phyloP scores from a whole-genome alignment of 306 rosid genomes.

The Medicago arabica region DNA sequence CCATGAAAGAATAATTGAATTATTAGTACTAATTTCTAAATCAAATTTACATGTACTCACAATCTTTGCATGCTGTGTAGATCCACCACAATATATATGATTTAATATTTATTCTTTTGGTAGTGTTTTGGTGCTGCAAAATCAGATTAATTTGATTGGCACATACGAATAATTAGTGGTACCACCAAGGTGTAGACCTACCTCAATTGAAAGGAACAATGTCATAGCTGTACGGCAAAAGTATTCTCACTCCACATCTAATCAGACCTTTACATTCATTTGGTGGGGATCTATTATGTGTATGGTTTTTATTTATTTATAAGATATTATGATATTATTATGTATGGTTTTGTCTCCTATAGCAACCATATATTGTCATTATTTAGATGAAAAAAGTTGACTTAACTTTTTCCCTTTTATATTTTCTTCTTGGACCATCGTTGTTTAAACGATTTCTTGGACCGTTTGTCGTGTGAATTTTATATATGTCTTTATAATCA shows the following conservation, averaged over 20 bases:
- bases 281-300: conserved; percentile 27
- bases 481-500: background rate
- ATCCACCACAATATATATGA: conserved; percentile 20
- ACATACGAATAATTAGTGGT: conserved; percentile 10
- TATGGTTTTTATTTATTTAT: conserved; percentile 1
- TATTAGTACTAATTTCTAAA: conserved; percentile 22
- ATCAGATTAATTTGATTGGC: conserved; percentile 14
- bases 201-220: conserved; percentile 32
- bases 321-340: background rate
- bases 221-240: conserved; percentile 49
- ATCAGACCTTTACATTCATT: conserved; percentile 27
- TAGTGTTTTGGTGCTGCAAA: conserved; percentile 16
- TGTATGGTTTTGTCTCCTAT: conserved; percentile 47
- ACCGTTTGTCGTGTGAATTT: conserved; percentile 2
- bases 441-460: conserved; percentile 22
- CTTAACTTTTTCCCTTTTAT: conserved; percentile 38
- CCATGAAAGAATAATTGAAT: conserved; percentile 31
- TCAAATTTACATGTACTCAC: conserved; percentile 14
- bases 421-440: conserved; percentile 38
- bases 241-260: conserved; percentile 37
- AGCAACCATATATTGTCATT: conserved; percentile 31
- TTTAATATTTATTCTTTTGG: conserved; percentile 19
- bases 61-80: conserved; percentile 33
- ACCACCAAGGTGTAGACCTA: background rate
- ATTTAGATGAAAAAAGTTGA: conserved; percentile 36